A percentile compares a stretch with the other conserved stretches of the same genome.
Conservation (phyloP, 2,329 filamentous ascomycete species). For the Huntiella abstrusa region DNA sequence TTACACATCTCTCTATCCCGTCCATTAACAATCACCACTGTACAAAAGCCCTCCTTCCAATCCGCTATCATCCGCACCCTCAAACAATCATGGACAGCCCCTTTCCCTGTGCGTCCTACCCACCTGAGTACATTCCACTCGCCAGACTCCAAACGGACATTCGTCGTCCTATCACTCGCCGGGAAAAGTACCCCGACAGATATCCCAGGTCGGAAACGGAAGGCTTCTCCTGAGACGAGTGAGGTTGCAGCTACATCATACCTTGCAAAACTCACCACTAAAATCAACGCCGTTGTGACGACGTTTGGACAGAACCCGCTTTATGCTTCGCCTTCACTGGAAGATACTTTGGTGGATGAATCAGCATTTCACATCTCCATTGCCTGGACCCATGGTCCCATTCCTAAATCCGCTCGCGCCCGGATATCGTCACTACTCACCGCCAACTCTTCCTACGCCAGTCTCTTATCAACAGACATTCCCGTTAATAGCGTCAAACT, state of each 20-base stretch:
- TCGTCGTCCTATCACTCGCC: constrained; percentile 48
- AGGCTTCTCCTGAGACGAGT: constrained; percentile 17
- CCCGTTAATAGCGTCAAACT: constrained; percentile 44
- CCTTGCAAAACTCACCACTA: no score
- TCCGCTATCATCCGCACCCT: constrained; percentile 16
- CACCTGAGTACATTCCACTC: constrained; percentile 31
- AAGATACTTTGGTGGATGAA: constrained; percentile 12
- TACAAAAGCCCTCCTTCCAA: constrained; percentile 52
- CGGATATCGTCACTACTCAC: no score
- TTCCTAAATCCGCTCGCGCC: no score
- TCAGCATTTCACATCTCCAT: constrained; percentile 72
- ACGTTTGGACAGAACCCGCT: neutral
- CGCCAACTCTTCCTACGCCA: no score
- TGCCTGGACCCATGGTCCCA: constrained; percentile 43
- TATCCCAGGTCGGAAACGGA: neutral
- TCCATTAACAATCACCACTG: constrained; percentile 53
- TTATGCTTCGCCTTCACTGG: neutral
- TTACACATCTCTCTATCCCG: constrained; percentile 84
- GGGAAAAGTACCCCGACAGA: neutral
- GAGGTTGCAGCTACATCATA: no score
- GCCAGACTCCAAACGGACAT: constrained; percentile 51
- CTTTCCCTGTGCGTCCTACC: constrained; percentile 22
- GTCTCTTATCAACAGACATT: constrained; percentile 17
- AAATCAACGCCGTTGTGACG: constrained; percentile 7
- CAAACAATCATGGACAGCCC: neutral